Evolutionary conservation across 2,329 filamentous ascomycete genomes (phyloP).

Genomic region (Fusarium chaquense): DNA sequence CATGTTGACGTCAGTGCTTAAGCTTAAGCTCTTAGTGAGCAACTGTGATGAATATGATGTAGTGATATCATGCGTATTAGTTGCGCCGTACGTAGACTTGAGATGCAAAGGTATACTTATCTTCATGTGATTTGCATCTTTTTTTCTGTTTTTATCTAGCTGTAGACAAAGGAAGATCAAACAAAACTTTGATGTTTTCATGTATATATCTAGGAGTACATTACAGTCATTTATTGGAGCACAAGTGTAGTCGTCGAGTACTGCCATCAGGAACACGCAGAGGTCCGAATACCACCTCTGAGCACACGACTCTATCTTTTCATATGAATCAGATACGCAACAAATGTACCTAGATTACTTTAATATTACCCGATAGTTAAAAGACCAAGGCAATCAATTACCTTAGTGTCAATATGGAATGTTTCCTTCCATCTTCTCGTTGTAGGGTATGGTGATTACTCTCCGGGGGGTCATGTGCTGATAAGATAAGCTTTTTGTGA

Average conservation of each 20-base stretch:
- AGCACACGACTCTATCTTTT: too few species aligned
- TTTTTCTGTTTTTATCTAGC: neutral
- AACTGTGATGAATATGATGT: neutral
- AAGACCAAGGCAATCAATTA: neutral
- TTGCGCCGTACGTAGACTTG: neutral
- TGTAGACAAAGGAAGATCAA: neutral
- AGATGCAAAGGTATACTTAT: neutral
- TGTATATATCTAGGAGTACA: neutral
- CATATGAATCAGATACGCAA: too few species aligned
- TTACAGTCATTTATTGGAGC: neutral
- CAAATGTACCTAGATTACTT: neutral
- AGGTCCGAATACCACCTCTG: neutral
- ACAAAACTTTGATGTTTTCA: too few species aligned
- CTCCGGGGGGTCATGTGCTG: slow-evolving; percentile 51
- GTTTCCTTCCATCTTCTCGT: neutral
- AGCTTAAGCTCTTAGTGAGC: neutral
- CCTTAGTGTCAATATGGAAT: neutral
- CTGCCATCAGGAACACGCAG: neutral
- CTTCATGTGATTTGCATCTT: neutral
- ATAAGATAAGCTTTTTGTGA: slow-evolving; percentile 55
- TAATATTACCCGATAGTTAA: neutral
- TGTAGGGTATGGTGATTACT: slow-evolving; percentile 37
- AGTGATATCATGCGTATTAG: neutral
- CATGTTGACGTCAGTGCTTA: slow-evolving; percentile 2
- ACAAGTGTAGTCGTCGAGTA: too few species aligned